Conservation (phyloP, 2,329 filamentous ascomycete species). For the Aspergillus quadricinctus region DNA sequence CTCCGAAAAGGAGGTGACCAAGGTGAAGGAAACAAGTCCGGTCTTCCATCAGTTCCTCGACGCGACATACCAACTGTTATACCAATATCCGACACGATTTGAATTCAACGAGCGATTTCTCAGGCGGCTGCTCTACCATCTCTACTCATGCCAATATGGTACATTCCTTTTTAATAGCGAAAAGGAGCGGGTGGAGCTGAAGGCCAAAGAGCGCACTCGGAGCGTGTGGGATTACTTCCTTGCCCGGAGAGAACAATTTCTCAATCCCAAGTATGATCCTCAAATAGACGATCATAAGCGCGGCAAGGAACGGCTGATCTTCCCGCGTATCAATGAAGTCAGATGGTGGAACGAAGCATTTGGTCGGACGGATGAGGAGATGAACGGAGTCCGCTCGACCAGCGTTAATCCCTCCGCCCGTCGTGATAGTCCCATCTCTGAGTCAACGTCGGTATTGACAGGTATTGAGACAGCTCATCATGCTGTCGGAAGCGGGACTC, state of each 20-base stretch:
- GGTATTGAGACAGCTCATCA: constrained; percentile 57
- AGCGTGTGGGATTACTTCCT: constrained; percentile 98
- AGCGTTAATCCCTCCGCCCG: constrained; percentile 42
- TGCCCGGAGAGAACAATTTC: constrained; percentile 72
- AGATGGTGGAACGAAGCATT: constrained; percentile 93
- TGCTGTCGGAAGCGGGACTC: constrained; percentile 44
- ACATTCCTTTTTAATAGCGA: constrained; percentile 96
- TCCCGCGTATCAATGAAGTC: constrained; percentile 72
- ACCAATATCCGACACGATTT: constrained; percentile 82
- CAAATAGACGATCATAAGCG: constrained; percentile 71
- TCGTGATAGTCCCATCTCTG: constrained; percentile 20
- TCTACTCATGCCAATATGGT: constrained; percentile 94
- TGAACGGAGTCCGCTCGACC: constrained; percentile 67
- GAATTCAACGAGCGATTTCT: constrained; percentile 96
- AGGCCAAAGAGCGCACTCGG: constrained; percentile 65
- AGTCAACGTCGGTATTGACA: constrained; percentile 52
- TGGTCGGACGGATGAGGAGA: constrained; percentile 80
- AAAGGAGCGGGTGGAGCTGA: constrained; percentile 72
- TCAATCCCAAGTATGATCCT: constrained; percentile 74
- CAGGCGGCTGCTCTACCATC: constrained; percentile 81
- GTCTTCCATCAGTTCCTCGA: constrained; percentile 98
- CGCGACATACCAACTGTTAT: constrained; percentile 82
- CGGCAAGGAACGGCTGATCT: constrained; percentile 76
- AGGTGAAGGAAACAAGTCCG: constrained; percentile 83
- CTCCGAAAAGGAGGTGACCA: constrained; percentile 63